Base-by-base conservation (phyloP, 495 filamentous ascomycete genomes). In the Thermothielavioides terrestris region DNA sequence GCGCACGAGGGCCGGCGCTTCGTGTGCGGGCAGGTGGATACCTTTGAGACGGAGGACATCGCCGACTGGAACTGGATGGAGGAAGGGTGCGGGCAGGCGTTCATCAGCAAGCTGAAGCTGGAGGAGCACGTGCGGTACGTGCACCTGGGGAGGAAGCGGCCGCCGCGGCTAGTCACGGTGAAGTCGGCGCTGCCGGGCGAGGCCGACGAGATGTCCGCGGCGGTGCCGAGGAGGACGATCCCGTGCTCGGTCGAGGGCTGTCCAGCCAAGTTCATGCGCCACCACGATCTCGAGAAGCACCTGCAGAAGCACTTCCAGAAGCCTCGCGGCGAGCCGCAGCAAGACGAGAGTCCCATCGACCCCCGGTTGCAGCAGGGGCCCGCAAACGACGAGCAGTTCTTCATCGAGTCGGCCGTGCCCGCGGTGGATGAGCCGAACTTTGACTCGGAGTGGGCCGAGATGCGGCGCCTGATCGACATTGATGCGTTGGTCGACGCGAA, bases 61-160 rank as follows among this genome's bases (percentile, higher is more conserved):
- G 60, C 61, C 5, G 68, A 69, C n/a, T 91, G 86, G 84, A 69
- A 79, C 48, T 77, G 75, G 53, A 39, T 30, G 22, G 62, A 77
- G 27, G 67, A 75, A 46, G 86, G 83, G 3, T 95, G 89, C 57
- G 84, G 81, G 0, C 74, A 77, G 42, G 70, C 70, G 15, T 89
- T 88, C 52, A 69, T 71, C 21, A 81, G 80, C 50, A 90, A 89
- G 62, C 68, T 75, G n/a, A 80, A 76, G 41, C 71, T 95, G 0
- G 85, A 89, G 66, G 84, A 88, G 39, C 89, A 95, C 54, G 74
- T 94, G 32, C 81, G 86, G 18, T 86, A 78, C 9, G 68, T 82
- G 0, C 89, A 95, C 62, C 59, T 92, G 30, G 80, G 81, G 4
- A 69, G 80, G 28, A 63, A 69, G 20, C 63, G 72, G 35, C 70